phyloP scores from a whole-genome alignment of 176 grass and related monocot species.

The Canna indica region DNA sequence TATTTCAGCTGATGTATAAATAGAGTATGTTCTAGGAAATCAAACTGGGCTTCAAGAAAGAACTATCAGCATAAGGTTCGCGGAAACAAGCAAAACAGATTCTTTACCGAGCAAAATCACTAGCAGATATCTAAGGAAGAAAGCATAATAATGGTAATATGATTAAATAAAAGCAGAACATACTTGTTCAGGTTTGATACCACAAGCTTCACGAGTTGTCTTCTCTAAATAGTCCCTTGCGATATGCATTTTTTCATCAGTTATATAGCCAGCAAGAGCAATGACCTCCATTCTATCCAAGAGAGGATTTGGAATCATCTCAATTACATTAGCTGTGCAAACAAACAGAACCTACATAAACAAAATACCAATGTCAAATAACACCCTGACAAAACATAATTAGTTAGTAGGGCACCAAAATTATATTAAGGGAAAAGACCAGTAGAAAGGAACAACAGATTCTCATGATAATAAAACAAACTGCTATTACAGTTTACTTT shows the following conservation, averaged over 20 bases:
- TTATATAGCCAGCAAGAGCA: constrained; percentile 98
- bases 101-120: not conserved
- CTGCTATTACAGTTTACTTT: not conserved
- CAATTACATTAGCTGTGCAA: constrained; percentile 94
- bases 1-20: not conserved
- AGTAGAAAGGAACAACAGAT: not conserved
- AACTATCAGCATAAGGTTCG: not conserved
- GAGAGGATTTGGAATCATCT: constrained; percentile 90
- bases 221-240: constrained; percentile 92
- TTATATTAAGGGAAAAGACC: not conserved
- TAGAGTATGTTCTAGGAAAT: not conserved
- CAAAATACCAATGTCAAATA: not conserved
- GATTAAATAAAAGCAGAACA: not conserved
- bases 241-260: constrained; percentile 98
- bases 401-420: not conserved
- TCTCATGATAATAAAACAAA: not conserved
- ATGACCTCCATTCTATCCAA: constrained; percentile 98
- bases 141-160: not conserved
- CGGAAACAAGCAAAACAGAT: not conserved
- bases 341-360: constrained; percentile 78
- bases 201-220: constrained; percentile 68
- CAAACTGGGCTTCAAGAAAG: too few relatives aligned
- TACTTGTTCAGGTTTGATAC: constrained; percentile 91
- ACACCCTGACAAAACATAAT: not conserved
- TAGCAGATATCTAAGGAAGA: not conserved